These are phyloP conservation scores for Chlorella variabilis DNA, from an alignment of 163 green algal species.

Conservation along the genomic window DNA sequence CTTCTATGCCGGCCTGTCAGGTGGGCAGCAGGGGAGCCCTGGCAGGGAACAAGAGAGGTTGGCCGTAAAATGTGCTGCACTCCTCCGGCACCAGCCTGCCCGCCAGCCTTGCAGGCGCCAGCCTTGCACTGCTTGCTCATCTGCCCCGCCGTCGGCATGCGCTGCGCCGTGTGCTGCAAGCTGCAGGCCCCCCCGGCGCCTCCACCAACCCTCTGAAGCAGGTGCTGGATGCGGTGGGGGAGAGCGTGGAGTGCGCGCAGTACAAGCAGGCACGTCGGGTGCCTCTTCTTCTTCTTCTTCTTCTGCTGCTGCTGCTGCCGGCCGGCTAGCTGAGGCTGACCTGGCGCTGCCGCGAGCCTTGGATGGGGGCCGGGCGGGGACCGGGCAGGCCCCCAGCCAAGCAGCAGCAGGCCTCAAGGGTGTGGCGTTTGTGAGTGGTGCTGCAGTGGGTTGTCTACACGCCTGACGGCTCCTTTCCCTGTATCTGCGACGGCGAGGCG, in stretches of 20 bases:
- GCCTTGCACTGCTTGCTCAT: too few relatives aligned
- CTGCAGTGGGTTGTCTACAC: constrained; percentile 63
- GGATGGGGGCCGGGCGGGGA: too few relatives aligned
- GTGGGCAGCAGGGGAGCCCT: constrained; percentile 4
- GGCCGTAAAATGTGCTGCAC: too few relatives aligned
- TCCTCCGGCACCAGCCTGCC: too few relatives aligned
- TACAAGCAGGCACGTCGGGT: constrained; percentile 25
- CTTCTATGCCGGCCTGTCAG: constrained; percentile 66
- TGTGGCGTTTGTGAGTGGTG: too few relatives aligned
- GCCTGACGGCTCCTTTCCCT: constrained; percentile 39
- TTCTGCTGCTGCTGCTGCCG: background rate
- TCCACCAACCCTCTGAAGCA: constrained; percentile 85
- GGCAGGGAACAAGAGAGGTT: too few relatives aligned
- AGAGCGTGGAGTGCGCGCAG: constrained; percentile 43
- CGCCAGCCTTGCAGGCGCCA: too few relatives aligned
- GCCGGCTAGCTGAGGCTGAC: too few relatives aligned
- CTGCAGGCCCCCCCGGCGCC: constrained; percentile 27
- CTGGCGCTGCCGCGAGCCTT: too few relatives aligned
- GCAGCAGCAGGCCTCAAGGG: too few relatives aligned
- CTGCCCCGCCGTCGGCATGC: background rate
- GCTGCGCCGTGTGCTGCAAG: background rate
- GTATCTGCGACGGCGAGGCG: constrained; percentile 27
- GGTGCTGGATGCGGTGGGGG: constrained; percentile 72
- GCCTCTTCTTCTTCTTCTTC: background rate
- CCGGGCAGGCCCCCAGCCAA: too few relatives aligned